Evolutionary conservation across 805 yeast species (phyloP), one percentile per base, ranked within the genome.

Genomic region (Wickerhamiella spandovensis): DNA sequence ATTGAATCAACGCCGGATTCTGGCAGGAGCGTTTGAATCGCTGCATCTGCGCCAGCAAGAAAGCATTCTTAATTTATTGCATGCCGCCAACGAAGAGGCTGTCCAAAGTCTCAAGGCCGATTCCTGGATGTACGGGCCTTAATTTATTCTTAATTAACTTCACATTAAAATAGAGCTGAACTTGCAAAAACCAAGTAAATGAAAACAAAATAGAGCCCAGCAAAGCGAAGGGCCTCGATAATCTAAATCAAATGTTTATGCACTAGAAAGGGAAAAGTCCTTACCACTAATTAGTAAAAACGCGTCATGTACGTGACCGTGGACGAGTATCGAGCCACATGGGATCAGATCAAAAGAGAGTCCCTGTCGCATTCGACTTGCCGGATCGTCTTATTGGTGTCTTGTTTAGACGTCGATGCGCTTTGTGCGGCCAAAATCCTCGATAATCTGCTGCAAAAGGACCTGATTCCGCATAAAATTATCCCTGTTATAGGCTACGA

Each of bases 301-400:
- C n/a, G n/a, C n/a, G n/a, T n/a, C 43, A 90, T 90, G 98, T 80
- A 82, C 63, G 75, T 89, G 51, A 73, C 77, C 46, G 85, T 95
- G 13, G 71, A 75, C 32, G 76, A 82, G 64, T 85, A 84, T 64
- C 74, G 77, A 15, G 68, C 66, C 54, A 81, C 84, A 12, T 88
- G 87, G 66, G 73, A 75, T 48, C 79, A 76, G 48, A 81, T 90
- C 53, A 72, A 79, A 57, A 70, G 72, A 50, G 75, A 84, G n/a
- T 82, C 95, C 3, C 67, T 86, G 48, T 82, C 95, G 13, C 97
- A 89, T 64, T 82, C 95, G n/a, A 82, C 95, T 5, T 92, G 97
- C 64, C 84, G 84, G 60, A 67, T 89, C 51, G 87, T 85, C 23
- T 71, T 92, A 9, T 87, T 90, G 63, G 95, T 87, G 21, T 84